Evolutionary conservation across 768 basidiomycete species (phyloP).

Genomic region (Termitomyces sp.): DNA sequence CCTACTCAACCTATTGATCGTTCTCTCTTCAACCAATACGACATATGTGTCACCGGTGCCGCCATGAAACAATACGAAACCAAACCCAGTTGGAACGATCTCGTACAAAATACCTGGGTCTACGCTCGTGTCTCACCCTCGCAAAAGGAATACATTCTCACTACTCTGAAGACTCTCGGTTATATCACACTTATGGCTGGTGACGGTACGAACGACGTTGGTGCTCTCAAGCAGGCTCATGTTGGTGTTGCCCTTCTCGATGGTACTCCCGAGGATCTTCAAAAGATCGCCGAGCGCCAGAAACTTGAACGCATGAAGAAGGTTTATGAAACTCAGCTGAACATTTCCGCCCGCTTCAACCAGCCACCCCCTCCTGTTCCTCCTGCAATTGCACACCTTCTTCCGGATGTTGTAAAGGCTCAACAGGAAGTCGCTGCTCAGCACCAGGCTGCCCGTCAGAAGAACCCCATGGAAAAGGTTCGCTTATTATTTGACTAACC

Average conservation of each 20-base stretch:
- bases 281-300: constrained; percentile 8
- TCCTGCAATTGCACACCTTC: constrained; percentile 77
- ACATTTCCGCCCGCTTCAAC: constrained; percentile 84
- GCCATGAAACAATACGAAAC: constrained; percentile 86
- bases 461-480: constrained; percentile 91
- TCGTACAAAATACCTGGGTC: constrained; percentile 96
- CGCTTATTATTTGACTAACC: constrained; percentile 16
- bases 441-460: constrained; percentile 51
- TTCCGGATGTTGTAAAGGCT: constrained; percentile 88
- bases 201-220: constrained; percentile 98
- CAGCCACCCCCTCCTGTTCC: constrained; percentile 95
- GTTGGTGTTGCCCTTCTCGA: constrained; percentile 74
- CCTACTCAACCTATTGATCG: constrained; percentile 75
- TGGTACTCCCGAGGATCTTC: constrained; percentile 10
- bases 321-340: constrained; percentile 95
- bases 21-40: constrained; percentile 79
- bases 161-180: constrained; percentile 83
- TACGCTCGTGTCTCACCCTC: constrained; percentile 96
- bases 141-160: constrained; percentile 95
- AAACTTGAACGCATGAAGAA: constrained; percentile 84
- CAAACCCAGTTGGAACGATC: constrained; percentile 67
- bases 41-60: constrained; percentile 94
- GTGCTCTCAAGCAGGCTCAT: constrained; percentile 96
- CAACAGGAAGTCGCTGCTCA: constrained; percentile 78
- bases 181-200: constrained; percentile 97